A percentile compares a stretch with the other conserved stretches of the same genome.
Evolutionary conservation across 192 early-diverging fungal genomes (phyloP).

Genomic region (Coemansia sp.): DNA sequence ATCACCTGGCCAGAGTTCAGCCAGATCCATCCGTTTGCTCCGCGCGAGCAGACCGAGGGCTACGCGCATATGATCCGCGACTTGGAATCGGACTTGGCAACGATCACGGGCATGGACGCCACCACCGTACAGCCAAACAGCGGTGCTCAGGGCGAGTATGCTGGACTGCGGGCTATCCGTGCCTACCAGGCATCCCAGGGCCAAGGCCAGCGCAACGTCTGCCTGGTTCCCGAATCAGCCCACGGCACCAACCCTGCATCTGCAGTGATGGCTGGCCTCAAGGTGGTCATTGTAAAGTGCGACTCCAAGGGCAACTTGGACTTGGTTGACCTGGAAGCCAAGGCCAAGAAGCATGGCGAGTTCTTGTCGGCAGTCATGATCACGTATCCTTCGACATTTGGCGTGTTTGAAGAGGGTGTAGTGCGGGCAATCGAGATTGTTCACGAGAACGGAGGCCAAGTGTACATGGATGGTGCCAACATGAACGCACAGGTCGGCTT

Average conservation of each 20-base stretch:
- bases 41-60: conserved; percentile 89
- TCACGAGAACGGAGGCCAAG: conserved; percentile 92
- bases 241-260: conserved; percentile 99
- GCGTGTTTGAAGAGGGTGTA: conserved; percentile 94
- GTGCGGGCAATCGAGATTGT: conserved; percentile 86
- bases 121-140: conserved; percentile 97
- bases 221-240: conserved; percentile 96
- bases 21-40: conserved; percentile 95
- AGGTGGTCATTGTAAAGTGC: conserved; percentile 92
- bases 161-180: conserved; percentile 90
- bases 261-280: conserved; percentile 95
- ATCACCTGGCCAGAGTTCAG: conserved; percentile 98
- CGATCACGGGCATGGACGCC: conserved; percentile 92
- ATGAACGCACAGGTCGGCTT: conserved; percentile 86
- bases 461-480: conserved; percentile 98
- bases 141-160: conserved; percentile 99
- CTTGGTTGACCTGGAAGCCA: conserved; percentile 80
- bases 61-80: conserved; percentile 88
- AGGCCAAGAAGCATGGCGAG: conserved; percentile 86
- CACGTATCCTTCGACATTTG: conserved; percentile 98
- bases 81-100: conserved; percentile 81
- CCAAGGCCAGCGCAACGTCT: conserved; percentile 82
- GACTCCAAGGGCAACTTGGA: conserved; percentile 90
- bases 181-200: conserved; percentile 88
- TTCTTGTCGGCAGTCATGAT: conserved; percentile 94